These are phyloP conservation scores for Isoetes engelmannii DNA, from an alignment of 83 land plant genomes.

Conservation along the genomic window DNA sequence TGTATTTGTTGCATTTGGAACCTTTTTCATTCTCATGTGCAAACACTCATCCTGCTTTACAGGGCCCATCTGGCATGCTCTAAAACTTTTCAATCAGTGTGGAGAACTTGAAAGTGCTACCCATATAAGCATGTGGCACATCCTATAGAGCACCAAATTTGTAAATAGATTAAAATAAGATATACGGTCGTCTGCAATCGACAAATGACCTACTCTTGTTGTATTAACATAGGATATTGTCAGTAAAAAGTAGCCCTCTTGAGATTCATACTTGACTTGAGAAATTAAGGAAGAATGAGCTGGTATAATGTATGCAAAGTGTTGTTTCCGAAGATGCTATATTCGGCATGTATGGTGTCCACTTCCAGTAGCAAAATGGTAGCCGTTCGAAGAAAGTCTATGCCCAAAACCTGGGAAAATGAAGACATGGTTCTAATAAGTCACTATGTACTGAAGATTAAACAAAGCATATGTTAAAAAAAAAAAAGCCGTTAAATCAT, in stretches of 20 bases:
- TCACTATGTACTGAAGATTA: constrained; percentile 1
- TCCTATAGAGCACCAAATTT: constrained; percentile 96
- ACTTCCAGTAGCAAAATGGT: constrained; percentile 85
- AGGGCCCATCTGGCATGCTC: too few relatives aligned
- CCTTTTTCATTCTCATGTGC: too few relatives aligned
- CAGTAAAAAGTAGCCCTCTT: constrained; percentile 79
- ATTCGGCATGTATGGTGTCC: constrained; percentile 94
- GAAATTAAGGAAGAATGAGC: constrained; percentile 88
- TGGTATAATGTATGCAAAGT: constrained; percentile 68
- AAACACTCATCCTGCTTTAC: too few relatives aligned
- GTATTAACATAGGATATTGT: constrained; percentile 87
- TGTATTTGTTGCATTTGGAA: too few relatives aligned
- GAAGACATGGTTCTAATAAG: constrained; percentile 9
- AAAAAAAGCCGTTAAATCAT: too few relatives aligned
- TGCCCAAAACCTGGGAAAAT: constrained; percentile 58
- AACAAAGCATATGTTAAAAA: too few relatives aligned
- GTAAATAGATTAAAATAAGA: constrained; percentile 3
- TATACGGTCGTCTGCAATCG: background rate
- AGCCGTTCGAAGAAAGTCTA: constrained; percentile 89
- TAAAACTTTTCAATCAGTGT: too few relatives aligned
- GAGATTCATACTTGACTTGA: constrained; percentile 92
- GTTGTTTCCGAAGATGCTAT: constrained; percentile 85
- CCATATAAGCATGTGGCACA: too few relatives aligned
- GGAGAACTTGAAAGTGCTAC: too few relatives aligned
- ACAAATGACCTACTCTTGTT: constrained; percentile 51